Conservation (phyloP, 1,284 basidiomycete genomes). For the Cryptococcus depauperatus region DNA sequence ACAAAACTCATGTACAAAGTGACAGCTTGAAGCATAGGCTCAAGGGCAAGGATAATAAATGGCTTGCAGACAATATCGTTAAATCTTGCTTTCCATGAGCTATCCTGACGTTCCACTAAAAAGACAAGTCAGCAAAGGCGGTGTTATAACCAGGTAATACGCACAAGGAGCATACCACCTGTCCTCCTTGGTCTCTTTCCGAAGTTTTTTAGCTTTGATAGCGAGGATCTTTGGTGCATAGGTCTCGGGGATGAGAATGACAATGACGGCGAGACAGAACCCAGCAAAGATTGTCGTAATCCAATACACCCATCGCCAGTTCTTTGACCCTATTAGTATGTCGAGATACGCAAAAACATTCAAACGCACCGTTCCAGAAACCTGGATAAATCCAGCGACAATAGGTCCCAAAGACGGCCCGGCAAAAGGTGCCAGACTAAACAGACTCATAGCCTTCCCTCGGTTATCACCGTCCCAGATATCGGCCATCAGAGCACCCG, state of each 20-base stretch:
- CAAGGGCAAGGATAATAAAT: conserved; percentile 59
- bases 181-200: conserved; percentile 58
- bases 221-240: conserved; percentile 52
- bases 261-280: conserved; percentile 42
- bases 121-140: not conserved
- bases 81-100: conserved; percentile 29
- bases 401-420: conserved; percentile 55
- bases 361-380: conserved; percentile 44
- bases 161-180: conserved; percentile 52
- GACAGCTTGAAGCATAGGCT: conserved; percentile 67
- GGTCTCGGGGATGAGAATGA: conserved; percentile 70
- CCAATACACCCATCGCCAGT: conserved; percentile 57
- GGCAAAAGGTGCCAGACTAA: conserved; percentile 66
- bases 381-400: conserved; percentile 54
- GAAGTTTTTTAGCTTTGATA: conserved; percentile 48
- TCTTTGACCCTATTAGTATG: conserved; percentile 4
- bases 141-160: conserved; percentile 7
- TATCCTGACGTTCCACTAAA: conserved; percentile 26
- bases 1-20: conserved; percentile 57
- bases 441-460: conserved; percentile 61
- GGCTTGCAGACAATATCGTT: conserved; percentile 53
- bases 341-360: too few relatives aligned
- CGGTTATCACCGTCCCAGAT: conserved; percentile 61
- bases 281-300: conserved; percentile 57
- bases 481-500: conserved; percentile 52